Conservation (phyloP, 2,329 filamentous ascomycete genomes). For the Claviceps cyperi region DNA sequence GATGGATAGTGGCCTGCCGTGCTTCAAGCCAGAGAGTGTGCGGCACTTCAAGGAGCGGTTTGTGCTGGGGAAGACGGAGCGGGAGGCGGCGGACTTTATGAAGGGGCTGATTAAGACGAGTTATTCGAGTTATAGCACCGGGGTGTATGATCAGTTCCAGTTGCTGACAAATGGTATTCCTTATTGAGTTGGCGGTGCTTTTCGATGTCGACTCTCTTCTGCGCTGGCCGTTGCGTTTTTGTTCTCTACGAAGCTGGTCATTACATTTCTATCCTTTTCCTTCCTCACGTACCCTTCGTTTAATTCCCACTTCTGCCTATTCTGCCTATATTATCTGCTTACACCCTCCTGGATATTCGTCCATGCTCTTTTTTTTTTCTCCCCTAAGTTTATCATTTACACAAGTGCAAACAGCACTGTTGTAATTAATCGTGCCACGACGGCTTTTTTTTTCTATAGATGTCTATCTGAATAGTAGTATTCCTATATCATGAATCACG, state of each 20-base stretch:
- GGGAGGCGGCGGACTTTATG: slow-evolving; percentile 92
- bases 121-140: slow-evolving; percentile 79
- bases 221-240: too few relatives aligned
- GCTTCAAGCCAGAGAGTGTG: slow-evolving; percentile 94
- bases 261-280: too few relatives aligned
- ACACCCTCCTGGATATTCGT: too few relatives aligned
- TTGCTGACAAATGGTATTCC: slow-evolving; percentile 94
- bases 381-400: not conserved
- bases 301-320: too few relatives aligned
- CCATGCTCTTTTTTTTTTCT: not conserved
- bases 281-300: too few relatives aligned
- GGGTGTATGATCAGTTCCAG: slow-evolving; percentile 96
- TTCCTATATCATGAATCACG: not conserved
- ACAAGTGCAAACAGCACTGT: not conserved
- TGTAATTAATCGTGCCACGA: not conserved
- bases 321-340: too few relatives aligned
- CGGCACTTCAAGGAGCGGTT: slow-evolving; percentile 87
- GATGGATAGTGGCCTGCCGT: slow-evolving; percentile 91
- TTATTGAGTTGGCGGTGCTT: slow-evolving; percentile 40
- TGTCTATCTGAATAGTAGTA: not conserved
- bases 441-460: not conserved
- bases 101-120: slow-evolving; percentile 79
- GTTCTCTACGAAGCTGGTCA: too few relatives aligned
- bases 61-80: slow-evolving; percentile 78
- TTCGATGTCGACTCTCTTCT: too few relatives aligned